Conservation (phyloP, 2,329 filamentous ascomycete species). For the Diaporthe citriasiana region DNA sequence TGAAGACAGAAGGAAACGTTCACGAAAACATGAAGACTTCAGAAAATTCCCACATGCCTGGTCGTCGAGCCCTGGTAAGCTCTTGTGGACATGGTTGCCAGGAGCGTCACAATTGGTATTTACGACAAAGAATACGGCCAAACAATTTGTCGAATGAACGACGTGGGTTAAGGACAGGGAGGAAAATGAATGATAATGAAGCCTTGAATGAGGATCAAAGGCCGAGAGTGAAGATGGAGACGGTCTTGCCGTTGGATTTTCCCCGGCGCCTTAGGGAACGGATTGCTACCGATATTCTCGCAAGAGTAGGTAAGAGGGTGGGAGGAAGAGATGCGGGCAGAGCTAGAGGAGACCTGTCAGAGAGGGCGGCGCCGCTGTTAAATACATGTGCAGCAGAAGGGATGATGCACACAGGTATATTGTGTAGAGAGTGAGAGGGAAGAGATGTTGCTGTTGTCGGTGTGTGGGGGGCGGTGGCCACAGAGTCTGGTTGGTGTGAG, state of each 20-base stretch:
- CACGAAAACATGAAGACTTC: not conserved
- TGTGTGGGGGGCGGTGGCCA: too few relatives aligned
- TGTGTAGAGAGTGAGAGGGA: too few relatives aligned
- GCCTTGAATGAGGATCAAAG: not conserved
- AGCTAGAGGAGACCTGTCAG: too few relatives aligned
- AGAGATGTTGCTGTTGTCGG: too few relatives aligned
- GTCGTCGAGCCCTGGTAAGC: conserved; percentile 1
- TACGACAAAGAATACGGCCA: too few relatives aligned
- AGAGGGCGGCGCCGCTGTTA: too few relatives aligned
- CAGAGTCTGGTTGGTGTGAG: conserved; percentile 41
- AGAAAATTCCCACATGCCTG: not conserved
- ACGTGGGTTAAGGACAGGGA: not conserved
- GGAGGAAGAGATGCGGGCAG: too few relatives aligned
- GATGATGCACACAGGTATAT: too few relatives aligned
- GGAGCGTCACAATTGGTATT: not conserved
- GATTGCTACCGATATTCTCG: not conserved
- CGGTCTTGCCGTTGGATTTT: not conserved
- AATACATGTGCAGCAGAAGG: too few relatives aligned
- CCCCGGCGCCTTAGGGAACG: not conserved
- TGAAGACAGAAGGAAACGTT: not conserved
- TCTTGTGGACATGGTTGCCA: not conserved
- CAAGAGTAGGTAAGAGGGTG: not conserved
- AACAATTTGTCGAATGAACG: not conserved
- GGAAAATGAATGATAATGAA: not conserved
- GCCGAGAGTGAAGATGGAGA: not conserved